These are phyloP conservation scores for Phoenix roebelenii DNA, from an alignment of 176 grass and related monocot genomes.

Conservation along the genomic window DNA sequence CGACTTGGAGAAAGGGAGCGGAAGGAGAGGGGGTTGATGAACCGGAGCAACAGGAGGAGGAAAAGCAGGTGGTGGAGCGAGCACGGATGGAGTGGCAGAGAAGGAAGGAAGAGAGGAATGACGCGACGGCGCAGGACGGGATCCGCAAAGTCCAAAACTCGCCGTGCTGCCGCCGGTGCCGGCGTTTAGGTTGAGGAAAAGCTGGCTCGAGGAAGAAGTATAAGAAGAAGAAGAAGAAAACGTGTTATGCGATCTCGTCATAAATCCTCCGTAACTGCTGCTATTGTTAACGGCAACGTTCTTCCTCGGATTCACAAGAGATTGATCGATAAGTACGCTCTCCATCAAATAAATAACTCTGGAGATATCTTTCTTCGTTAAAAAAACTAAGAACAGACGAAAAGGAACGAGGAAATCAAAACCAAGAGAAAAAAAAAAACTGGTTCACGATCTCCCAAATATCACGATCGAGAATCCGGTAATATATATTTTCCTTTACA, in stretches of 20 bases:
- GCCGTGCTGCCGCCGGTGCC: no score
- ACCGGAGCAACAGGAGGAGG: neutral
- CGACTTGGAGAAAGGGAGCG: neutral
- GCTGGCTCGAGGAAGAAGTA: neutral
- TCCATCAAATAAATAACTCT: neutral
- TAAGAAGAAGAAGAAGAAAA: neutral
- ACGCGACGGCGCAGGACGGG: neutral
- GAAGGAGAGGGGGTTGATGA: neutral
- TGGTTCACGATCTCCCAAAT: no score
- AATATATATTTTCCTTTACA: no score
- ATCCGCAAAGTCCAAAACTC: no score
- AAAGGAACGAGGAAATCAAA: neutral
- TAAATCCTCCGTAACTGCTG: neutral
- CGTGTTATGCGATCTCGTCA: neutral
- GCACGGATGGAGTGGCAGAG: neutral
- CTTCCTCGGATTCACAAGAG: neutral
- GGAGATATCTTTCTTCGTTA: neutral
- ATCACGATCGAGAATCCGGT: no score
- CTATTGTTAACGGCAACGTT: neutral
- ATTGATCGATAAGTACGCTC: neutral
- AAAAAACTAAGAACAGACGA: neutral
- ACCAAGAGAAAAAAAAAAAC: no score
- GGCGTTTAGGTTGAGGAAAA: neutral
- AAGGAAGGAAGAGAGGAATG: constrained; percentile 1
- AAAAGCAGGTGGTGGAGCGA: neutral